Percentiles rank a stretch among this genome's conserved stretches.
These are phyloP conservation scores for Periconia sp. DNA, from an alignment of 2,329 filamentous ascomycete genomes.

Conservation along the genomic window DNA sequence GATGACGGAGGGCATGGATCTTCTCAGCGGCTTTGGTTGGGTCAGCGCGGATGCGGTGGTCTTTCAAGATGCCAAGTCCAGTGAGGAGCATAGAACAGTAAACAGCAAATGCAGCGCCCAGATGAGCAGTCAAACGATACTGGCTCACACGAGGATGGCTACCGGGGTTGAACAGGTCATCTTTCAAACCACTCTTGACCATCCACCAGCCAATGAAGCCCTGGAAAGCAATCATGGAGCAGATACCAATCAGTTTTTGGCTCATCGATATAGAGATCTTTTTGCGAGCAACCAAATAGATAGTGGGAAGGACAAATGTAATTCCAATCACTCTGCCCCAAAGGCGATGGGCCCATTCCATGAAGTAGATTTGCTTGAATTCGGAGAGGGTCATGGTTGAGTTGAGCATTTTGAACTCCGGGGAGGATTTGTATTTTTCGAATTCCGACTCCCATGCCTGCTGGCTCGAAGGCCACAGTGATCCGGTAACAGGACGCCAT, in stretches of 20 bases:
- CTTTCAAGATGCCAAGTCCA: slow-evolving; percentile 80
- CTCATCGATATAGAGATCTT: slow-evolving; percentile 80
- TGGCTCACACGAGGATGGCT: slow-evolving; percentile 91
- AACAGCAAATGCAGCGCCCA: slow-evolving; percentile 87
- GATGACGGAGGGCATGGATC: slow-evolving; percentile 62
- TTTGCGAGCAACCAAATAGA: slow-evolving; percentile 82
- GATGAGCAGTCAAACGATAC: slow-evolving; percentile 86
- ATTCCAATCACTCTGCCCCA: slow-evolving; percentile 93
- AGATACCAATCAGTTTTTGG: slow-evolving; percentile 76
- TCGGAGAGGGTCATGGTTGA: slow-evolving; percentile 89
- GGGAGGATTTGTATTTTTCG: slow-evolving; percentile 85
- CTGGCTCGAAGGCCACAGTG: slow-evolving; percentile 75
- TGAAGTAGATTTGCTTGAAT: slow-evolving; percentile 99
- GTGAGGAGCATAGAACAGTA: slow-evolving; percentile 95
- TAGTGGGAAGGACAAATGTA: slow-evolving; percentile 82
- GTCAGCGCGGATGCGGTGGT: slow-evolving; percentile 69
- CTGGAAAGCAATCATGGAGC: slow-evolving; percentile 88
- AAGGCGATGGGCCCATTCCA: slow-evolving; percentile 96
- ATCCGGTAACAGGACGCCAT: slow-evolving; percentile 96
- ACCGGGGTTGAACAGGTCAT: slow-evolving; percentile 90
- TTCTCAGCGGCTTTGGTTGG: slow-evolving; percentile 63
- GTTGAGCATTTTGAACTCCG: slow-evolving; percentile 91
- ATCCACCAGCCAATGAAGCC: slow-evolving; percentile 99
- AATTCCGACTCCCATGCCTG: slow-evolving; percentile 93
- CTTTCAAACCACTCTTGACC: slow-evolving; percentile 94